Conservation (phyloP, 306 rosid species). For the Clitoria ternatea region DNA sequence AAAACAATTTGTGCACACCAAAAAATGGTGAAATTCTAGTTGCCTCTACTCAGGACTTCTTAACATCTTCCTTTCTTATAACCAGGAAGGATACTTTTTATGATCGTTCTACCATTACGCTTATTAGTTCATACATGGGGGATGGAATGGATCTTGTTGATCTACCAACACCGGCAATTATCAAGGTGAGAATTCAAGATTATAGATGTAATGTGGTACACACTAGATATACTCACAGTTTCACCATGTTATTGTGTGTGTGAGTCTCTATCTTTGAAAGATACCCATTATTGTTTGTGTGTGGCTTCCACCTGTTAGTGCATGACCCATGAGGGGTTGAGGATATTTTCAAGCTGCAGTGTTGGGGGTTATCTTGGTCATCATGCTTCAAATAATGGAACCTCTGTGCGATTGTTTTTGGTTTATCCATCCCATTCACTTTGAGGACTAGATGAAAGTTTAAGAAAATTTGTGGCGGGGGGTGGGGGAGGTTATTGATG, state of each 20-base stretch:
- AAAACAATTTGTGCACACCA: slow-evolving; percentile 95
- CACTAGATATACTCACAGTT: not conserved
- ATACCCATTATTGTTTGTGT: not conserved
- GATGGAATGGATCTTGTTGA: slow-evolving; percentile 79
- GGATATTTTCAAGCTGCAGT: too few relatives aligned
- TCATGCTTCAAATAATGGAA: too few relatives aligned
- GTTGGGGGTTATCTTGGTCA: too few relatives aligned
- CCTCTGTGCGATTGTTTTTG: too few relatives aligned
- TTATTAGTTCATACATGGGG: slow-evolving; percentile 88
- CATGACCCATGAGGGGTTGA: too few relatives aligned
- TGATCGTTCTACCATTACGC: slow-evolving; percentile 87
- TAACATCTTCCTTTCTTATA: slow-evolving; percentile 90
- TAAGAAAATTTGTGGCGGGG: too few relatives aligned
- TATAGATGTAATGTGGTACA: not conserved
- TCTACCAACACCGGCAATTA: slow-evolving; percentile 88
- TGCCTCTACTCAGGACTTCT: slow-evolving; percentile 97
- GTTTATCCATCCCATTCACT: too few relatives aligned
- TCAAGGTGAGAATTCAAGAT: slow-evolving; percentile 55
- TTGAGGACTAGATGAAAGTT: too few relatives aligned
- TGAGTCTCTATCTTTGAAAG: too few relatives aligned
- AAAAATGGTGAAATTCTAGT: slow-evolving; percentile 96
- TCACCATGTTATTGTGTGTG: not conserved
- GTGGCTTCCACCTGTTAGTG: too few relatives aligned
- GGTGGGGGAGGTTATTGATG: too few relatives aligned
- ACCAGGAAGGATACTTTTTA: slow-evolving; percentile 93